Evolutionary conservation across 768 basidiomycete genomes (phyloP), one percentile per base, ranked within the genome.

Genomic region (Auriscalpium orientale): DNA sequence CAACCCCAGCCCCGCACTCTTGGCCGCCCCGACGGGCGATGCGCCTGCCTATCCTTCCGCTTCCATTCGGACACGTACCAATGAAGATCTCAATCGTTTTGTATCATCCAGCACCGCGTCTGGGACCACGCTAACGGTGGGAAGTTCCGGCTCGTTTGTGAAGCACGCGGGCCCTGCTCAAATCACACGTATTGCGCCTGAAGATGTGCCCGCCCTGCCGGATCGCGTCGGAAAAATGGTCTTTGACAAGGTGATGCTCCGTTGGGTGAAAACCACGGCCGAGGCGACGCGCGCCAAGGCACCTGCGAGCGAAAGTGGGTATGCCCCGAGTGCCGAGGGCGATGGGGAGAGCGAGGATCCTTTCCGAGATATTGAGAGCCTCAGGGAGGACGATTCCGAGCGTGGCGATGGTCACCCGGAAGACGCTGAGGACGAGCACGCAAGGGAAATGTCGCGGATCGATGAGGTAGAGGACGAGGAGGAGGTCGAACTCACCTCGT

Each of bases 101-200:
- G 90, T 95, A 9, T 95, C 93, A 7, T 87, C 91, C 13, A 91
- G 91, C 64, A 94, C 93, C 9, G 82, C 83, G 12, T 90, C 89
- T 4, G 79, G 77, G 16, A 88, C 87, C 12, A 88, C 86, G 16
- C 67, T 87, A 50, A 88, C 86, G 11, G 73, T 80, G 4, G 82
- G 82, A 43, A 89, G 87, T 61, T 83, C 83, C 0, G 84, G 83
- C 0, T 93, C 92, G 4, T 93, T 89, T 66, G 82, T 88, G 43
- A 95, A 95, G 71, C 89, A 91, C 60, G 68, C 85, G 34, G 89
- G 89, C 5, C 86, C 89, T 3, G 79, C 82, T 38, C 87, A 88
- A 61, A 85, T 92, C 53, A 83, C 83, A 51, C 86, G 82, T 28
- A 95, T 97, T 61, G 81, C 83, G 9, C 91, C 92, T 1, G 78